Evolutionary conservation across 2,329 filamentous ascomycete species (phyloP).

Genomic region (Ophiocordyceps camponoti-saundersi): DNA sequence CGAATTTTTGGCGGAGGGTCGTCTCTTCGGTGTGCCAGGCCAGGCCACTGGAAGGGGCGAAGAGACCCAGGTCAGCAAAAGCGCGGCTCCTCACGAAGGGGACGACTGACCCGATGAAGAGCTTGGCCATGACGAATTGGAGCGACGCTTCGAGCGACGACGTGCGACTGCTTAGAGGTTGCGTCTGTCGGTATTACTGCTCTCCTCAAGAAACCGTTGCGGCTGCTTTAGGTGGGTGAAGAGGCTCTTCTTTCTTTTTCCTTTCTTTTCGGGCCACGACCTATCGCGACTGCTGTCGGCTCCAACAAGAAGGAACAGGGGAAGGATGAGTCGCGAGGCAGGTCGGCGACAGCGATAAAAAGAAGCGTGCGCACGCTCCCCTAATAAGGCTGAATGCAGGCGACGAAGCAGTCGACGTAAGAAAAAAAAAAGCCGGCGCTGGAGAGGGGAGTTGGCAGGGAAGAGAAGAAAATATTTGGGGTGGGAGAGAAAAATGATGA

Average conservation of each 20-base stretch:
- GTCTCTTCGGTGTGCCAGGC: conserved; percentile 94
- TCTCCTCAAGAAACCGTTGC: background rate
- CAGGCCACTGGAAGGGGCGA: conserved; percentile 51
- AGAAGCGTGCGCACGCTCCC: no score
- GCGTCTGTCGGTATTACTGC: background rate
- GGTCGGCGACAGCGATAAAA: no score
- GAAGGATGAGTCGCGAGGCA: no score
- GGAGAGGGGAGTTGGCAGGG: no score
- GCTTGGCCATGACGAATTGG: conserved; percentile 57
- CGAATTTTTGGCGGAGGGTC: conserved; percentile 78
- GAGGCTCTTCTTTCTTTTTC: background rate
- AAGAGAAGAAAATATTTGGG: no score
- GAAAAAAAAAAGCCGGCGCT: no score
- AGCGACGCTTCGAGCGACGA: background rate
- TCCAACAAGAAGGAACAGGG: no score
- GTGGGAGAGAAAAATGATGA: no score
- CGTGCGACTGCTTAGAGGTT: background rate
- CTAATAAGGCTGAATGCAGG: no score
- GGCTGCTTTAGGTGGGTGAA: background rate
- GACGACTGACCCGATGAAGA: conserved; percentile 72
- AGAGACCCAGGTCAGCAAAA: conserved; percentile 7
- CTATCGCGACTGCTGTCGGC: no score
- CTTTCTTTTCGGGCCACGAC: no score
- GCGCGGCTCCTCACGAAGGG: background rate
- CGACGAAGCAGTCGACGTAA: no score